phyloP scores from a whole-genome alignment of 140 eudicot genomes.

The Senecio squalidus region DNA sequence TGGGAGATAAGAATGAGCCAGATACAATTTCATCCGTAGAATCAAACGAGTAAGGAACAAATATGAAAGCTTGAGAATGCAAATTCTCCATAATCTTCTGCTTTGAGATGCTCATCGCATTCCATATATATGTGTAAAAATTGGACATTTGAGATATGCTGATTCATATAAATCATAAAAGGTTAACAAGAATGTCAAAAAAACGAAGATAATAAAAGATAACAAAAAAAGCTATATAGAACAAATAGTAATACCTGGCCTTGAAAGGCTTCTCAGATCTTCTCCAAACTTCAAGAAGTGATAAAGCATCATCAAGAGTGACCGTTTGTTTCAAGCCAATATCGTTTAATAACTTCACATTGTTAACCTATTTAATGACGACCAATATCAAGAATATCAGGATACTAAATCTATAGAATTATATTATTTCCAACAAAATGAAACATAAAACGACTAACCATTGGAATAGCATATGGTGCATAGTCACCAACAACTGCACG shows the following conservation, averaged over 20 bases:
- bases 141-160: no score
- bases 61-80: no score
- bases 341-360: conserved; percentile 56
- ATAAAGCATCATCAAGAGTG: no score
- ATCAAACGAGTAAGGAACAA: no score
- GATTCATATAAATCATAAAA: conserved; percentile 1
- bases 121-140: conserved; percentile 65
- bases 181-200: neutral
- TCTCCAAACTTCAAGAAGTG: conserved; percentile 44
- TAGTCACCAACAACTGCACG: conserved; percentile 57
- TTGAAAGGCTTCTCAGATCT: no score
- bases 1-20: conserved; percentile 65
- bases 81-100: conserved; percentile 40
- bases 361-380: conserved; percentile 50
- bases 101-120: no score
- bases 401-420: neutral
- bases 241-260: no score
- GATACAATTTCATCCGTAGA: conserved; percentile 45
- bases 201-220: no score
- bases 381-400: neutral
- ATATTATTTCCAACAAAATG: neutral
- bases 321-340: conserved; percentile 50
- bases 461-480: conserved; percentile 81
- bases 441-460: conserved; percentile 38
- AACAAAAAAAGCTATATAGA: neutral